phyloP scores from a whole-genome alignment of 2,329 filamentous ascomycete genomes.

The Aspergillus persii region DNA sequence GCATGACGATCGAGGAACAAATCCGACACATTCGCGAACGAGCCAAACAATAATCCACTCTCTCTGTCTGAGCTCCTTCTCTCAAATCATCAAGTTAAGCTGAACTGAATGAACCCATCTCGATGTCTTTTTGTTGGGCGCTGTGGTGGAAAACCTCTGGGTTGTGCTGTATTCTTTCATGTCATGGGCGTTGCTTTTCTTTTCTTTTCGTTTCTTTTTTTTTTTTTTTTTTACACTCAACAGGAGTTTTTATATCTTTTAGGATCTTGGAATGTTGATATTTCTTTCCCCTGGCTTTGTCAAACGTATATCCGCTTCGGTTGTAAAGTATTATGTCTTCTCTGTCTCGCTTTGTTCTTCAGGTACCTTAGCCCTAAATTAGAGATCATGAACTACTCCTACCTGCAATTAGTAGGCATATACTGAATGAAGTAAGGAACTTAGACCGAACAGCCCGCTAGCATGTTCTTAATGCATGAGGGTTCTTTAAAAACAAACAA shows the following conservation, averaged over 20 bases:
- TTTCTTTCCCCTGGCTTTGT: not conserved
- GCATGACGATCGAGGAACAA: constrained; percentile 80
- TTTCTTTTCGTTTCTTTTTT: not conserved
- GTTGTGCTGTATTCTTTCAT: not conserved
- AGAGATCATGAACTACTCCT: not conserved
- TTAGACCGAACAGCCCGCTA: too few species aligned
- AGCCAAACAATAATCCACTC: constrained; percentile 33
- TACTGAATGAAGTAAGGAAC: not conserved
- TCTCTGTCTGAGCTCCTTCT: not conserved
- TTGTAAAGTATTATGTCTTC: constrained; percentile 3
- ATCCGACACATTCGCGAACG: constrained; percentile 67
- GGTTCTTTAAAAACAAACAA: too few species aligned
- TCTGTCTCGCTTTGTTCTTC: not conserved
- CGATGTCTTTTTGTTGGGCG: too few species aligned
- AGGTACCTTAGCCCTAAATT: not conserved
- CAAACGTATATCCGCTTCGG: constrained; percentile 2
- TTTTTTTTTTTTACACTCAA: not conserved
- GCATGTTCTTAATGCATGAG: too few species aligned
- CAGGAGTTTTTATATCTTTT: not conserved
- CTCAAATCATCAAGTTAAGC: too few species aligned
- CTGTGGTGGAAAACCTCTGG: not conserved
- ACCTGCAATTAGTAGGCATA: not conserved
- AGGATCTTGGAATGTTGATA: not conserved
- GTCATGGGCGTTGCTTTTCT: constrained; percentile 2
- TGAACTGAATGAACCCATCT: too few species aligned